Conservation (phyloP, 2,329 filamentous ascomycete genomes). For the Mycosphaerella sp. region DNA sequence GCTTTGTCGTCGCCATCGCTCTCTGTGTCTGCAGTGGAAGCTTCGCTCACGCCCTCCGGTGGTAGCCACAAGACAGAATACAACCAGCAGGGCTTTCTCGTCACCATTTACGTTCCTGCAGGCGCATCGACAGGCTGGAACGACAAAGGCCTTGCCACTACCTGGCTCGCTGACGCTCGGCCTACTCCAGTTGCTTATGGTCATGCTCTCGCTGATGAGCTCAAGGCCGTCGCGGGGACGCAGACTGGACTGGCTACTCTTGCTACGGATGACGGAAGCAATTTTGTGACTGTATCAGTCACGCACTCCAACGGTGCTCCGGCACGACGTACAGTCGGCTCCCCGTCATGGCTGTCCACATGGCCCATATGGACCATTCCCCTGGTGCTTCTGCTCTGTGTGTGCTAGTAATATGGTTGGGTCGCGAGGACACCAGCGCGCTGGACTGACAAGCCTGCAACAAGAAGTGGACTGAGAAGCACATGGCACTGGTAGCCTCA, state of each 20-base stretch:
- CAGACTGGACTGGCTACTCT: slow-evolving; percentile 12
- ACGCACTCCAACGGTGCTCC: slow-evolving; percentile 5
- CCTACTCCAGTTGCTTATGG: neutral
- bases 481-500: neutral
- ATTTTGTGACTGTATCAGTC: slow-evolving; percentile 16
- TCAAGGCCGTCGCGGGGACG: slow-evolving; percentile 10
- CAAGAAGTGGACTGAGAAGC: neutral
- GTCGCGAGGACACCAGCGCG: no score
- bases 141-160: slow-evolving; percentile 42
- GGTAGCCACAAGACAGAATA: slow-evolving; percentile 38
- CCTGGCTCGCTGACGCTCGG: slow-evolving; percentile 23
- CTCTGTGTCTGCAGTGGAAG: slow-evolving; percentile 40
- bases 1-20: slow-evolving; percentile 49
- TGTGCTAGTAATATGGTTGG: no score
- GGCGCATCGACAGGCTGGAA: slow-evolving; percentile 41
- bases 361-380: no score
- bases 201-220: slow-evolving; percentile 5
- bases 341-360: no score
- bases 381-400: no score
- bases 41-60: slow-evolving; percentile 36
- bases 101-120: slow-evolving; percentile 38
- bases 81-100: slow-evolving; percentile 47
- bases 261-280: slow-evolving; percentile 14
- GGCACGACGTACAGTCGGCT: neutral
- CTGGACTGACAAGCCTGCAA: neutral